Evolutionary conservation across 202 grass and related monocot species (phyloP).

Genomic region (Digitaria exilis): DNA sequence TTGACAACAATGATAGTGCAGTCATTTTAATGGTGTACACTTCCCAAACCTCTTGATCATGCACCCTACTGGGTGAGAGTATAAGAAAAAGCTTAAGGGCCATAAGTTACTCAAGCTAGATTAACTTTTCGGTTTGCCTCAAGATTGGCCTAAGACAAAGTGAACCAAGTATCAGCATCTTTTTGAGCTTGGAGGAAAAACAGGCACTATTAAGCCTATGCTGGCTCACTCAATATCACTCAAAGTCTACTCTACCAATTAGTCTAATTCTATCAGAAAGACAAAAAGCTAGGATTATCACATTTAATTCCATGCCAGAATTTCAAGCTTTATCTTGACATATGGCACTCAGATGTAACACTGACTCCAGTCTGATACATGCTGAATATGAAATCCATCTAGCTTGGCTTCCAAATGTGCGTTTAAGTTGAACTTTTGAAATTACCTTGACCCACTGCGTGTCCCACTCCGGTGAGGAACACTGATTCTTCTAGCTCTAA

Average conservation of each 20-base stretch:
- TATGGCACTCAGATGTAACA: not conserved
- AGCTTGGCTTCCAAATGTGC: not conserved
- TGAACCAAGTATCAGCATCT: not conserved
- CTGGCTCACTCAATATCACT: not conserved
- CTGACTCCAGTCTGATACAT: not conserved
- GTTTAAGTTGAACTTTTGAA: not conserved
- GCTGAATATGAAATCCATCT: not conserved
- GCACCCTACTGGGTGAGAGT: not conserved
- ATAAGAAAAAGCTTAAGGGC: not conserved
- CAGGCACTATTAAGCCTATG: not conserved
- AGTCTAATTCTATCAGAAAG: not conserved
- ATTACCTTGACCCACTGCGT: not conserved
- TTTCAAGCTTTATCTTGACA: not conserved
- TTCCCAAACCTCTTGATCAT: constrained; percentile 10
- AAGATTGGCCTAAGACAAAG: not conserved
- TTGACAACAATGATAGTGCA: not conserved
- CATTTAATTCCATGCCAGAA: not conserved
- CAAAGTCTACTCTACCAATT: not conserved
- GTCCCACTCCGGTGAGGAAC: not conserved
- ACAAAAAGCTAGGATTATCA: not conserved
- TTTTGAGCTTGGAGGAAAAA: not conserved
- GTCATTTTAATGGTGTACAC: not conserved
- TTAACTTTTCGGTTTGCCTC: not conserved
- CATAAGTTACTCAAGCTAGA: not conserved
- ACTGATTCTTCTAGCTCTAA: not conserved